phyloP scores from a whole-genome alignment of 768 basidiomycete species.

The Sporobolomyces phaffii region DNA sequence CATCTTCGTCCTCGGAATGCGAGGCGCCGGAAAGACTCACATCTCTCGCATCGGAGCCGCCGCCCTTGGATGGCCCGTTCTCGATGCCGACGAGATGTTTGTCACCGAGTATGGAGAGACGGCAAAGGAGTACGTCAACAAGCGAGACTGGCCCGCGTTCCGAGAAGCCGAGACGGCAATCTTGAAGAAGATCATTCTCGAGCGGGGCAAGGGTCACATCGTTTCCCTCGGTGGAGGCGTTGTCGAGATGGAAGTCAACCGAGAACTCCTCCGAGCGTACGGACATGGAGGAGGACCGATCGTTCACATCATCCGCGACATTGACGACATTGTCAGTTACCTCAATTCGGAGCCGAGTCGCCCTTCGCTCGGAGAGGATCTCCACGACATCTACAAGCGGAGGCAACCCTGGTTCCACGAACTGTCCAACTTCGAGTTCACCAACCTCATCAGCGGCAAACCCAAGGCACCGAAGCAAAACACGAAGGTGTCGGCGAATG shows the following conservation, averaged over 20 bases:
- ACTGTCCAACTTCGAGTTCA: conserved; percentile 73
- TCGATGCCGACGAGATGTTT: conserved; percentile 68
- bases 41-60: conserved; percentile 71
- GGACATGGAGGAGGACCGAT: conserved; percentile 52
- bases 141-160: conserved; percentile 84
- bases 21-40: conserved; percentile 90
- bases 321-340: conserved; percentile 67
- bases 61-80: conserved; percentile 63
- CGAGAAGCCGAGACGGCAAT: conserved; percentile 68
- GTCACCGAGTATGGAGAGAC: conserved; percentile 28
- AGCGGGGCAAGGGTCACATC: conserved; percentile 59
- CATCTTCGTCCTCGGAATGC: conserved; percentile 85
- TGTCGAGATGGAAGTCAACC: conserved; percentile 73
- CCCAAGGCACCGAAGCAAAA: conserved; percentile 20
- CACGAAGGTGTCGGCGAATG: conserved; percentile 28
- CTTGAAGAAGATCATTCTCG: conserved; percentile 61
- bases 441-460: conserved; percentile 58
- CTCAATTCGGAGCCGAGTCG: conserved; percentile 67
- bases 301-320: conserved; percentile 72
- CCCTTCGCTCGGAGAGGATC: conserved; percentile 81
- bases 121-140: conserved; percentile 62
- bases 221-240: conserved; percentile 92
- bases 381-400: conserved; percentile 74
- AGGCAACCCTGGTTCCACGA: conserved; percentile 80
- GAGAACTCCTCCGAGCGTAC: conserved; percentile 60